Evolutionary conservation across 495 filamentous ascomycete genomes (phyloP), one percentile per base, ranked within the genome.

Genomic region (Elaphomyces granulatus): DNA sequence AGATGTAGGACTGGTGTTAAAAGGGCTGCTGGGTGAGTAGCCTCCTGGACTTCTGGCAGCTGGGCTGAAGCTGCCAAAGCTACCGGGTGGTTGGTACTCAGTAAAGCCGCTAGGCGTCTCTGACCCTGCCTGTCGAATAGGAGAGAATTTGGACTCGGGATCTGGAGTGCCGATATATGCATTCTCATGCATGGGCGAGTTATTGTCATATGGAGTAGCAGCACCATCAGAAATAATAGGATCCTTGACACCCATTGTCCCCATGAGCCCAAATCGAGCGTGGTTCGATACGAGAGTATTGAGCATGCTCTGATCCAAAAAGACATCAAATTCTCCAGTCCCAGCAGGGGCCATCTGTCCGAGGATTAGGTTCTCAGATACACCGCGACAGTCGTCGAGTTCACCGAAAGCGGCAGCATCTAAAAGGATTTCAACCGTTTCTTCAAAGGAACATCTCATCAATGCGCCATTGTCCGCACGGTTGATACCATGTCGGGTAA

Each of bases 391-490:
- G 58, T 99, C 88, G 50, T 99, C 90, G 15, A 96, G 71, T 58
- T 99, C 90, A 53, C 90, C 90, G 32, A 80, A 78, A 31, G 85
- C 83, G 31, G 90, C 90, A 28, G 90, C 90, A 43, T 99, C 90
- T 20, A 95, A 71, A 18, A 99, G 67, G 63, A 99, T 99, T 55
- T 99, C 90, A 21, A 99, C 90, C 0, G 90, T 99, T 52, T 99
- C 92, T 64, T 99, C 90, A 62, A 99, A 99, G 7, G 90, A 99
- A 68, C 90, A 99, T 54, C 90, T 79, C 90, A 99, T 99, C 51
- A 99, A 68, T 1, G 90, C 90, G 67, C 90, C 90, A 35, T 92
- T 99, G 50, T 99, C 92, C 9, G 86, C 81, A 47, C 92, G 77
- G 62, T 99, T 99, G 61, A 99, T 99, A 65, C 90, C 90, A 46